Conservation (phyloP, 2,329 filamentous ascomycete species). For the Shiraia sp. region DNA sequence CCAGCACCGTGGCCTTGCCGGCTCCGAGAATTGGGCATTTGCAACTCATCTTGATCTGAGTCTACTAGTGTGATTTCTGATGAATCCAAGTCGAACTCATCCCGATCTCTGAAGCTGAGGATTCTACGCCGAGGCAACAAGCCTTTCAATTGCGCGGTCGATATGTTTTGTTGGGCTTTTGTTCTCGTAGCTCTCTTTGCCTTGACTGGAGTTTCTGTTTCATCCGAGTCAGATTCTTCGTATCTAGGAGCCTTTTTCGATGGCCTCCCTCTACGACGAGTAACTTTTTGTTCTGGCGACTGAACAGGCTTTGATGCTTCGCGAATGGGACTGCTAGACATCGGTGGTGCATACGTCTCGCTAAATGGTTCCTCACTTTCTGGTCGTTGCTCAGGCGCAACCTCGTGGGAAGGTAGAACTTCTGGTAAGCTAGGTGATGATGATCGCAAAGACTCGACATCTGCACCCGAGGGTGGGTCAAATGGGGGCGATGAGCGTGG, state of each 20-base stretch:
- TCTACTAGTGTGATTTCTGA: conserved; percentile 38
- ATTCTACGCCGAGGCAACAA: conserved; percentile 50
- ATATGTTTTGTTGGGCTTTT: conserved; percentile 39
- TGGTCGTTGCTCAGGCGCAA: conserved; percentile 23
- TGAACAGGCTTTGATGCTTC: conserved; percentile 19
- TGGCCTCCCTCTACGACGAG: conserved; percentile 19
- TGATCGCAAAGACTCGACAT: conserved; percentile 35
- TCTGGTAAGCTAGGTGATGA: conserved; percentile 42
- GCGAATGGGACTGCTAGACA: conserved; percentile 45
- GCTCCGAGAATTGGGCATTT: conserved; percentile 29
- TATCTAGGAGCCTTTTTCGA: conserved; percentile 20
- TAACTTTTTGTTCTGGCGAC: conserved; percentile 19
- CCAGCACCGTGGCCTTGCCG: conserved; percentile 16
- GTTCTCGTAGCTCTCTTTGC: conserved; percentile 19
- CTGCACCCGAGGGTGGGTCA: conserved; percentile 31
- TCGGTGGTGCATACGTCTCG: conserved; percentile 50
- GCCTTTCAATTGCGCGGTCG: conserved; percentile 50
- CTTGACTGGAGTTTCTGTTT: conserved; percentile 27
- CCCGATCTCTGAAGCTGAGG: conserved; percentile 28
- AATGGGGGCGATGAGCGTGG: conserved; percentile 45
- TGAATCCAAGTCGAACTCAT: conserved; percentile 48
- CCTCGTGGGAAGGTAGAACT: conserved; percentile 30
- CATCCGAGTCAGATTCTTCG: conserved; percentile 27
- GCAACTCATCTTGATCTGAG: conserved; percentile 50
- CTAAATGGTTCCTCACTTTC: conserved; percentile 38